phyloP scores from a whole-genome alignment of 805 yeast genomes.

The Schwanniomyces vanrijiae region DNA sequence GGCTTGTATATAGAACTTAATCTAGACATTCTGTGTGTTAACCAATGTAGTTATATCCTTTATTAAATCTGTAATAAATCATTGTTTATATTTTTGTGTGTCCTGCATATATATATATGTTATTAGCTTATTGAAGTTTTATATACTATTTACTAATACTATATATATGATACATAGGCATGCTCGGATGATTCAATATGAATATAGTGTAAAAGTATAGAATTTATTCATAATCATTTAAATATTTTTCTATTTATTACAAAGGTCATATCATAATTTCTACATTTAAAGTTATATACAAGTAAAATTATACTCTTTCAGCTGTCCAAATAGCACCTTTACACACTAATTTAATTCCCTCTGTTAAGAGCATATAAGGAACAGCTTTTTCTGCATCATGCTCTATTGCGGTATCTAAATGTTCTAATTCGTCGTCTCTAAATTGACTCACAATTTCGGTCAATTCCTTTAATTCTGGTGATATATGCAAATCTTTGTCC shows the following conservation, averaged over 20 bases:
- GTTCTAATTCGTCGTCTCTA: slow-evolving; percentile 94
- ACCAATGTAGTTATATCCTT: not conserved
- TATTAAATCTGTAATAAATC: not conserved
- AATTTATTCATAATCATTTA: not conserved
- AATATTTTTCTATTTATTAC: too few relatives aligned
- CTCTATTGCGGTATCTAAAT: slow-evolving; percentile 88
- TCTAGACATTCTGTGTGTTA: slow-evolving; percentile 23
- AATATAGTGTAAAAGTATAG: too few relatives aligned
- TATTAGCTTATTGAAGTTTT: too few relatives aligned
- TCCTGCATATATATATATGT: slow-evolving; percentile 1
- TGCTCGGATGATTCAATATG: too few relatives aligned
- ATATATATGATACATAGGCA: too few relatives aligned
- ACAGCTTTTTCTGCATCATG: slow-evolving; percentile 91
- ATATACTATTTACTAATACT: too few relatives aligned
- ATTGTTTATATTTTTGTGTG: not conserved
- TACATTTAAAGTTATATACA: too few relatives aligned
- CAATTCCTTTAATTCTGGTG: slow-evolving; percentile 58
- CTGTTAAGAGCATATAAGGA: slow-evolving; percentile 87
- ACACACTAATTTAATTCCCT: slow-evolving; percentile 79
- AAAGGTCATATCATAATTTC: not conserved
- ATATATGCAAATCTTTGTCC: slow-evolving; percentile 26
- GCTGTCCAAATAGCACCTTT: slow-evolving; percentile 90
- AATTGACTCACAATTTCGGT: slow-evolving; percentile 67
- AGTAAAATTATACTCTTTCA: slow-evolving; percentile 58
- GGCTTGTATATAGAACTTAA: slow-evolving; percentile 29